Base-by-base conservation (phyloP, 352 stramenopile species). In the Blastocystis sp. region DNA sequence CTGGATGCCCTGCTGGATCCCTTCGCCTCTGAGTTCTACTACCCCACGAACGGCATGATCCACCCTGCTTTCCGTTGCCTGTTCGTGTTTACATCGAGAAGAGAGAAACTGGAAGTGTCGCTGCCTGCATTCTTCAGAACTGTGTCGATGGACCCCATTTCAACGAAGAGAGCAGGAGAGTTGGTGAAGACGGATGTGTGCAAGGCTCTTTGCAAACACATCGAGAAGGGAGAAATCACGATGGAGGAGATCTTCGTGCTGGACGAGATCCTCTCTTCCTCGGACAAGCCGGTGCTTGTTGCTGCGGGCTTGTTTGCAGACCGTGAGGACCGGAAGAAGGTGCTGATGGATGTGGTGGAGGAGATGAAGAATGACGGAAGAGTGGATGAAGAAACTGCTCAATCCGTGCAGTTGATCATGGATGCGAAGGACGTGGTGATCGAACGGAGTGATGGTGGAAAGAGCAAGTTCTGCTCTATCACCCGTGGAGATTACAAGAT, bases 1-100 rank as follows among this genome's bases (percentile, higher is more conserved):
- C 24, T 87, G 60, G 24, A 87, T n/a, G 1, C 38, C 2, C 40
- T 87, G n/a, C 60, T 87, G 7, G 76, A 87, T 81, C 57, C 76
- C n/a, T 34, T 87, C n/a, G 42, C 52, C n/a, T 42, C 24, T 0
- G n/a, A 43, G 21, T 52, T 79, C 54, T 60, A 28, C n/a, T 78
- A 78, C 9, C 24, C 24, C 1, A 34, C 52, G 17, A 4, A 3
- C 19, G 54, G n/a, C n/a, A 69, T 2, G 28, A 87, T 87, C 21
- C 28, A 70, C 82, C 24, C 38, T 81, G 24, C 21, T 48, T 87
- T 87, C 61, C 60, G 76, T 24, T 63, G n/a, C 17, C 40, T 87
- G 17, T 87, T 77, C 43, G n/a, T 87, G 14, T 69, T 87, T 52
- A 79, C 60, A 61, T 28, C 68, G 17, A 7, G 48, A 79, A 40